Conservation (phyloP, 2,329 filamentous ascomycete species). For the Nemania diffusa region DNA sequence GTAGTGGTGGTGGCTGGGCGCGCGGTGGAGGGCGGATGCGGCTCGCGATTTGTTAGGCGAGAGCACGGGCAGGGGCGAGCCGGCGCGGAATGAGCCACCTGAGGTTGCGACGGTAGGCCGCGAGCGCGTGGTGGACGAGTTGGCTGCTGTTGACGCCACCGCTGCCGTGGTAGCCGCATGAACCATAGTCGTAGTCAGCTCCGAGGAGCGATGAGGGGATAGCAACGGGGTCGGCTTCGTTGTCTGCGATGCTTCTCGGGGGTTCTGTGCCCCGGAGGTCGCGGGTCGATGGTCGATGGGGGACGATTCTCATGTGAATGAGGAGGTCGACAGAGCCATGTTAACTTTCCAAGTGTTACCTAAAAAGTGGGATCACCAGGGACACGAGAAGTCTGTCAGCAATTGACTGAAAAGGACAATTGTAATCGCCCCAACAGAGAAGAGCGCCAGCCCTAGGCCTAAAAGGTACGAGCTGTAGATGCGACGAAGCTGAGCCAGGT, state of each 20-base stretch:
- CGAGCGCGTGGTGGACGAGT: conserved; percentile 27
- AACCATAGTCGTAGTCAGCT: conserved; percentile 36
- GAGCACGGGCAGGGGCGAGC: conserved; percentile 47
- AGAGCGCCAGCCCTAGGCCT: neutral
- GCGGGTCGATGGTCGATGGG: neutral
- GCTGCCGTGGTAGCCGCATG: conserved; percentile 38
- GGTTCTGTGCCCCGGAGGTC: neutral
- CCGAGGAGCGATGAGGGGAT: neutral
- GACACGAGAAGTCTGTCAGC: neutral
- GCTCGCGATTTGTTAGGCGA: conserved; percentile 28
- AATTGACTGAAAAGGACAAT: neutral
- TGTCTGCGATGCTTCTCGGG: neutral
- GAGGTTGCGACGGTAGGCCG: conserved; percentile 38
- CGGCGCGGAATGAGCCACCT: conserved; percentile 47
- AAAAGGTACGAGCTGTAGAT: neutral
- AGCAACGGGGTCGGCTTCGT: neutral
- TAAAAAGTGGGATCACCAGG: conserved; percentile 12
- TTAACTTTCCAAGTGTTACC: conserved; percentile 15
- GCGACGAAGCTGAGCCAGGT: too few relatives aligned
- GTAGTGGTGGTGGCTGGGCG: conserved; percentile 69
- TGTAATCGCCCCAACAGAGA: neutral
- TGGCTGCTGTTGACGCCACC: conserved; percentile 29
- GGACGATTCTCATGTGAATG: neutral
- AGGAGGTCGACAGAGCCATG: conserved; percentile 25
- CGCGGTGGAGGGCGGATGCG: conserved; percentile 41